Evolutionary conservation across 176 grass and related monocot species (phyloP).

Genomic region (Elymus sibiricus): DNA sequence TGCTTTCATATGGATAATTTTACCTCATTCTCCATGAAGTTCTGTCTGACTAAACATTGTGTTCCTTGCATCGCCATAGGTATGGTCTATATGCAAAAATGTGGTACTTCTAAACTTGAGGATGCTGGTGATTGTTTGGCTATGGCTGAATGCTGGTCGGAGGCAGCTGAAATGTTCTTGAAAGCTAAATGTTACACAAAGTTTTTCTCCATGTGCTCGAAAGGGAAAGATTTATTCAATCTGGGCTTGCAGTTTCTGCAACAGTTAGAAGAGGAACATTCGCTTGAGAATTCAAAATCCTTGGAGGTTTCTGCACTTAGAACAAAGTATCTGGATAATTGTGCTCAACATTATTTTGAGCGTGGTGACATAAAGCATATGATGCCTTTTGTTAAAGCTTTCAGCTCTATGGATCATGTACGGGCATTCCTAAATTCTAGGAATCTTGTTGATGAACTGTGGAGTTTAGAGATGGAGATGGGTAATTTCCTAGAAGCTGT

Average conservation of each 20-base stretch:
- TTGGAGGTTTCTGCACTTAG: slow-evolving; percentile 18
- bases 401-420: slow-evolving; percentile 50
- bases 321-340: slow-evolving; percentile 50
- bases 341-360: slow-evolving; percentile 38
- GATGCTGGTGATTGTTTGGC: slow-evolving; percentile 72
- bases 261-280: slow-evolving; percentile 41
- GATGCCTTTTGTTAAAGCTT: slow-evolving; percentile 62
- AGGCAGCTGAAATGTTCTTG: slow-evolving; percentile 61
- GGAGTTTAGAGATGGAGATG: slow-evolving; percentile 60
- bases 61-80: slow-evolving; percentile 33
- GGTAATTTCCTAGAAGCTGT: slow-evolving; percentile 69
- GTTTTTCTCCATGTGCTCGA: slow-evolving; percentile 54
- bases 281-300: slow-evolving; percentile 11
- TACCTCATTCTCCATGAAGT: not conserved
- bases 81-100: slow-evolving; percentile 65
- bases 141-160: slow-evolving; percentile 37
- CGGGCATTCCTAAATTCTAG: slow-evolving; percentile 44
- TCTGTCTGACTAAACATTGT: not conserved
- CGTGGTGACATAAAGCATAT: slow-evolving; percentile 50
- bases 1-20: not conserved
- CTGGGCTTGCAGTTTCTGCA: slow-evolving; percentile 46
- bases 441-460: slow-evolving; percentile 53
- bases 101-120: slow-evolving; percentile 59
- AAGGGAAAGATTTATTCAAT: slow-evolving; percentile 43
- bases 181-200: slow-evolving; percentile 65